Evolutionary conservation across 495 filamentous ascomycete species (phyloP).

Genomic region (Penicillium tannophilum): DNA sequence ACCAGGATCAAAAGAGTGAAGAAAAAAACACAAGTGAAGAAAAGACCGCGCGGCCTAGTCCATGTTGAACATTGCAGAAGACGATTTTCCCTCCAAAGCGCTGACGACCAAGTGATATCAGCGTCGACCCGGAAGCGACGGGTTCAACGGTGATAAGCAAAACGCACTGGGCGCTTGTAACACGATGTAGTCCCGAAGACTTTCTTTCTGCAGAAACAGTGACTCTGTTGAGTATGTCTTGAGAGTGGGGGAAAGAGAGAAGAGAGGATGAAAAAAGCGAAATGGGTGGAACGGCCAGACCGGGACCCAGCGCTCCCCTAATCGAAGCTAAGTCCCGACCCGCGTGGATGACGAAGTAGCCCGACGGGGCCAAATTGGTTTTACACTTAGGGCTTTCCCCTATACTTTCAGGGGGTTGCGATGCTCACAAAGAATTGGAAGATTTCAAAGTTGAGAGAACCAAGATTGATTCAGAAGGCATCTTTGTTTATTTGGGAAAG

Average conservation of each 20-base stretch:
- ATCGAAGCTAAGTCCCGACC: slow-evolving; percentile 32
- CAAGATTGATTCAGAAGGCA: not conserved
- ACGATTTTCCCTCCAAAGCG: slow-evolving; percentile 3
- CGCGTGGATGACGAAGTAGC: slow-evolving; percentile 28
- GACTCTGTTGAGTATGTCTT: slow-evolving; percentile 8
- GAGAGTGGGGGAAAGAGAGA: slow-evolving; percentile 13
- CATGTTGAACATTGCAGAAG: slow-evolving; percentile 20
- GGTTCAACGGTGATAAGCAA: slow-evolving; percentile 12
- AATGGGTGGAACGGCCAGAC: slow-evolving; percentile 20
- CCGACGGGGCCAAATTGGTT: slow-evolving; percentile 16
- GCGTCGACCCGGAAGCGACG: slow-evolving; percentile 15
- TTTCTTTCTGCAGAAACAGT: slow-evolving; percentile 3
- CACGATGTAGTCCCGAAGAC: not conserved
- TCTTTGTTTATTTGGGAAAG: slow-evolving; percentile 2
- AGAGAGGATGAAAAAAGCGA: slow-evolving; percentile 16
- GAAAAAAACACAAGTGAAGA: slow-evolving; percentile 8
- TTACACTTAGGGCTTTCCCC: not conserved
- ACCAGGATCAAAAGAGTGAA: slow-evolving; percentile 23
- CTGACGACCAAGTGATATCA: slow-evolving; percentile 8
- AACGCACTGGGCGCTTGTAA: slow-evolving; percentile 14
- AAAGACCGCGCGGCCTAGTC: slow-evolving; percentile 18
- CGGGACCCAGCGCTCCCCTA: slow-evolving; percentile 28
- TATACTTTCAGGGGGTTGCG: not conserved
- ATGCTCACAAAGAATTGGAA: not conserved
- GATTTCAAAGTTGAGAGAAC: not conserved